Evolutionary conservation across 2,329 filamentous ascomycete genomes (phyloP), one percentile per base, ranked within the genome.

Genomic region (Epichloe gansuensis): DNA sequence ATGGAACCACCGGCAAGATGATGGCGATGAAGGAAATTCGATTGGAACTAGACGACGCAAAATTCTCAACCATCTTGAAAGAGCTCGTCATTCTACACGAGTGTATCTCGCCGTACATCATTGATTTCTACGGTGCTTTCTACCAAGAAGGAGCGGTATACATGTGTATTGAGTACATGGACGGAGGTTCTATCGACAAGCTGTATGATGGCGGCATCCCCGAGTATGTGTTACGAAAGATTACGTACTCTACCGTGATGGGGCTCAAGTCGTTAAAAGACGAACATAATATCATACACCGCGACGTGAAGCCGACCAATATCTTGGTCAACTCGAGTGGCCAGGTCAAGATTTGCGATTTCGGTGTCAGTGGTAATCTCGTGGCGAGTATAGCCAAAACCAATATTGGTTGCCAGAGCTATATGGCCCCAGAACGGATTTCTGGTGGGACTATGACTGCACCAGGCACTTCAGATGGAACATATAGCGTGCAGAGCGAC

Each of bases 21-120:
- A 97, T 98, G 93, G 93, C 93, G 13, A 98, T 98, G 93, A 98
- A 98, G 67, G 93, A 98, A 69, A 94, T 98, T 61, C 82, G 93
- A 21, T 74, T 98, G 9, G 93, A 98, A 67, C 75, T 98, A 50
- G 93, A 98, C 63, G 93, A 98, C 66, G 85, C 89, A 56, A 98
- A 98, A 68, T 95, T 98, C 64, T 85, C 88, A 6, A 90, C 91
- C 39, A 98, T 98, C 63, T 85, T 97, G 61, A 98, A 97, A 80
- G 93, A 98, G 69, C 75, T 98, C 47, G 89, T 98, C 62, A 91
- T 98, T 56, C 74, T 98, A 2, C 93, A 98, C 70, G 87, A 93
- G 60, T 98, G 93, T 63, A 76, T 93, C 3, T 96, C 89, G 2
- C 91, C 93, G 0, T 95, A 91, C 68, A 97, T 98, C 59, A 93